Percentiles rank a stretch among this genome's conserved stretches.
phyloP scores from a whole-genome alignment of 1,139 yeast species.

The Scheffersomyces parashehatae region DNA sequence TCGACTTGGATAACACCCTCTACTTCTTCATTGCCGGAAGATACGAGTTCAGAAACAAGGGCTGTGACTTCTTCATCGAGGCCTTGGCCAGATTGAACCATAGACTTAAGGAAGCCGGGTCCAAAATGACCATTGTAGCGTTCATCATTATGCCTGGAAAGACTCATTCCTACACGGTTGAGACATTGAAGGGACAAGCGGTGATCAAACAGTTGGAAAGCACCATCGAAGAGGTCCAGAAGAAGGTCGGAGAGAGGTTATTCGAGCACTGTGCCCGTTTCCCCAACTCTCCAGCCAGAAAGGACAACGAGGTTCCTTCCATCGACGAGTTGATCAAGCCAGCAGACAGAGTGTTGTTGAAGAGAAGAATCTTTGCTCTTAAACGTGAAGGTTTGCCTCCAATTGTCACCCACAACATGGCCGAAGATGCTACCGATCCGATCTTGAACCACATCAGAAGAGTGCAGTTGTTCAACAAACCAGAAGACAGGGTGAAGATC shows the following conservation, averaged over 20 bases:
- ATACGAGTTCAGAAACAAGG: slow-evolving; percentile 95
- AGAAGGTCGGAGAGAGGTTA: slow-evolving; percentile 81
- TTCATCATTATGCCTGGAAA: slow-evolving; percentile 98
- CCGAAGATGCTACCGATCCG: slow-evolving; percentile 88
- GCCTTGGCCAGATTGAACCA: slow-evolving; percentile 90
- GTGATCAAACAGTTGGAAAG: slow-evolving; percentile 88
- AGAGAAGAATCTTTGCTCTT: slow-evolving; percentile 90
- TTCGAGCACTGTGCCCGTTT: slow-evolving; percentile 89
- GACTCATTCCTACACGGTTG: slow-evolving; percentile 92
- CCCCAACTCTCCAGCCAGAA: slow-evolving; percentile 65
- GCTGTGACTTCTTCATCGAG: slow-evolving; percentile 94
- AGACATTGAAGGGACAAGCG: slow-evolving; percentile 94
- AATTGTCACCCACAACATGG: slow-evolving; percentile 97
- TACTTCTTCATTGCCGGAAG: slow-evolving; percentile 97
- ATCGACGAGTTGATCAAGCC: slow-evolving; percentile 84
- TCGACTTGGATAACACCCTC: slow-evolving; percentile 88
- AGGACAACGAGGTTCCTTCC: slow-evolving; percentile 51
- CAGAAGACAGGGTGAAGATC: slow-evolving; percentile 89
- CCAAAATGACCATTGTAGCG: slow-evolving; percentile 94
- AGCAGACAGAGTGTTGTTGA: slow-evolving; percentile 84
- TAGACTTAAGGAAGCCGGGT: slow-evolving; percentile 74
- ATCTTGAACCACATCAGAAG: slow-evolving; percentile 89
- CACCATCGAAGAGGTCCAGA: slow-evolving; percentile 87
- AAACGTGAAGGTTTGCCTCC: slow-evolving; percentile 90
- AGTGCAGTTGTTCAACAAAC: slow-evolving; percentile 85